Base-by-base conservation (phyloP, 495 filamentous ascomycete genomes). In the Hypomontagnella monticulosa region DNA sequence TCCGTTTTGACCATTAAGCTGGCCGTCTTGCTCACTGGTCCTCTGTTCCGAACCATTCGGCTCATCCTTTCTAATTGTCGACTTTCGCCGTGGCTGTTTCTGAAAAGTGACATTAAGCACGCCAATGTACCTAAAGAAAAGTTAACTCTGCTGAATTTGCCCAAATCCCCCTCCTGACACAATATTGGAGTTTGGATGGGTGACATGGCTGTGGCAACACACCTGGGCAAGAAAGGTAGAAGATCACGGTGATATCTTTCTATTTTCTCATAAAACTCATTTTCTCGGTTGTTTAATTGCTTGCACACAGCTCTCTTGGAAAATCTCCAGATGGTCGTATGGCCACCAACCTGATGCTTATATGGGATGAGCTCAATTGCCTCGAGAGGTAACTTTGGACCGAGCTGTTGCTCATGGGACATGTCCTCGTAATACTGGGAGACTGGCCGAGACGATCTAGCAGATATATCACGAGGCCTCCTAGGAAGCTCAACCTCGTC, bases 341-440 rank as follows among this genome's bases (percentile, higher is more conserved):
- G 95, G 1, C 95, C 95, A 15, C 95, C 95, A 54, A 99, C 95
- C 73, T 99, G 95, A 75, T 99, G 95, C 42, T 91, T 91, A 75
- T 97, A 99, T 4, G 95, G 95, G 63, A 97, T 97, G 63, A 99
- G 80, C 74, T 97, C 94, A 65, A 99, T 96, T 10, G 94, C 94
- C 14, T 94, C 92, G 18, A 96, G 76, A 12, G 93, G 93, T 61
- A 80, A 57, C 83, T 87, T 78, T 73, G 81, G 70, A 34, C 74
- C 74, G 57, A 69, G 61, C 57, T 81, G 77, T 55, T 81, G 78
- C 8, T 80, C 81, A 64, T 83, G 80, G 23, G 81, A 63, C 53
- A 77, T 72, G 30, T 83, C 81, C 61, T 81, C 79, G 56, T 74
- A 69, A 62, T 78, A 73, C 49, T 78, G 75, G 41, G 79, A 71